Evolutionary conservation across 2,329 filamentous ascomycete genomes (phyloP).

Genomic region (Sordariomycetes sp.): DNA sequence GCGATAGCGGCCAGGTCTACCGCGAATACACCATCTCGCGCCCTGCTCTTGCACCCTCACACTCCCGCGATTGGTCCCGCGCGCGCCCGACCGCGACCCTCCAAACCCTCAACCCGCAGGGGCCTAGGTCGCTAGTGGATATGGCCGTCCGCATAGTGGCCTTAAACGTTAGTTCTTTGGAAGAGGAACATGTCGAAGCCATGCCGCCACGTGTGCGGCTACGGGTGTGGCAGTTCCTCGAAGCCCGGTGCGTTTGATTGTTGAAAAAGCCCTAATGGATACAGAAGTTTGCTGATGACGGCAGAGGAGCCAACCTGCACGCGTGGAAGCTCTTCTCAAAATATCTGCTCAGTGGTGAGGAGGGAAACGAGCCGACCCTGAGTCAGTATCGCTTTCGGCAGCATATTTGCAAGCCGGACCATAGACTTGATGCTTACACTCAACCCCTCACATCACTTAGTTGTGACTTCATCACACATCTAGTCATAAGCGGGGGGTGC

Average conservation of each 20-base stretch:
- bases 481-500: constrained; percentile 27
- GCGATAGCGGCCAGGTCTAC: too few species aligned
- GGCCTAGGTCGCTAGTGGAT: constrained; percentile 26
- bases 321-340: constrained; percentile 30
- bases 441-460: constrained; percentile 24
- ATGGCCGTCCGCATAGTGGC: constrained; percentile 27
- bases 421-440: constrained; percentile 17
- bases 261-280: not conserved
- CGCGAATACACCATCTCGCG: too few species aligned
- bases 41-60: too few species aligned
- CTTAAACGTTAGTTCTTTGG: constrained; percentile 24
- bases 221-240: constrained; percentile 29
- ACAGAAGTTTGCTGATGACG: not conserved
- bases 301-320: constrained; percentile 25
- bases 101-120: constrained; percentile 12
- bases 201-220: constrained; percentile 23
- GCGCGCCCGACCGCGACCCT: too few species aligned
- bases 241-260: constrained; percentile 11
- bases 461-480: constrained; percentile 29
- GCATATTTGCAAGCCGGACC: constrained; percentile 27
- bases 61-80: too few species aligned
- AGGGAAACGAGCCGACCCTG: constrained; percentile 23
- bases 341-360: constrained; percentile 18
- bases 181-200: constrained; percentile 19
- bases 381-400: constrained; percentile 27